Base-by-base conservation (phyloP, 1,284 basidiomycete species). In the Volvariella surrecta region DNA sequence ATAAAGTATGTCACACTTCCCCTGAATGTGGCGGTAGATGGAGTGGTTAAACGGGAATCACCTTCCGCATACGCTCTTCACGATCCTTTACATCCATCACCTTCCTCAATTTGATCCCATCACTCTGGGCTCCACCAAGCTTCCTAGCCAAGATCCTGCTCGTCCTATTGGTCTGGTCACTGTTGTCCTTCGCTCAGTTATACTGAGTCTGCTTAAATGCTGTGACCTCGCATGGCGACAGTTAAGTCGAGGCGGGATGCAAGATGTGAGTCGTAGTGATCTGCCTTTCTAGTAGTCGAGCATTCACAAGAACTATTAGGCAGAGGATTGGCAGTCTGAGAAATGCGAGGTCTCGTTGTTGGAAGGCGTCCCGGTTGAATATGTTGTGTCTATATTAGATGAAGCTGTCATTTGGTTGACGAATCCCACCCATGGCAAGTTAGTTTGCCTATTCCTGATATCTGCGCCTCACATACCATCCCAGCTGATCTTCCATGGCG, bases 291-390 rank as follows among this genome's bases (percentile, higher is more conserved):
- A 32, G 35, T 35, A n/a, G 38, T 47, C 24, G 49, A 43, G n/a
- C 17, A 35, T 39, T 51, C 40, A 28, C 24, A 6, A 28, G 24
- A 28, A 11, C 24, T 6, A 6, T 42, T 56, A 89, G 85, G 71
- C 79, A 43, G 92, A 96, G 68, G 92, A 94, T 56, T 89, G 83
- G 76, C 83, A 88, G 58, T 74, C 81, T 45, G 90, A 94, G 52
- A 91, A 92, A 63, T 85, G 82, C 52, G 89, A 90, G 15, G 69
- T 91, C 0, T 79, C 80, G 0, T 64, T 93, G n/a, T 65, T 81
- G 16, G 88, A 94, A 60, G 70, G 72, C 1, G 64, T 84, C 21
- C 73, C 77, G n/a, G 70, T 77, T 2, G 68, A 71, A 42, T 70
- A 74, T 40, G 64, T 86, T n/a, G 46, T 85, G 1, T 60, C 65